These are phyloP conservation scores for Dictyostelium citrinum DNA, from an alignment of 78 protist species.

Conservation along the genomic window DNA sequence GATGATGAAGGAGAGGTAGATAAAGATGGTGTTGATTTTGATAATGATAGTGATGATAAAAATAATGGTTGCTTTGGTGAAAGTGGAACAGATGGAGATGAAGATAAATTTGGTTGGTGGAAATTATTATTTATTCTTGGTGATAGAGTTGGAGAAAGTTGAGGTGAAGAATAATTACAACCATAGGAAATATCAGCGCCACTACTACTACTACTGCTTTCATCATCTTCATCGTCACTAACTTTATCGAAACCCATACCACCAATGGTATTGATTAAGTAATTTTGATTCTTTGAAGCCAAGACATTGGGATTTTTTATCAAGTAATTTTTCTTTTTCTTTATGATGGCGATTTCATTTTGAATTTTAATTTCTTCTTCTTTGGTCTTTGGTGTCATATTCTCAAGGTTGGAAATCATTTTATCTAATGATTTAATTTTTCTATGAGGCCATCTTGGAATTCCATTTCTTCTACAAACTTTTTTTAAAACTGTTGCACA, in stretches of 20 bases:
- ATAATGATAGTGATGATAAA: not conserved
- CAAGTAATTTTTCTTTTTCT: constrained; percentile 48
- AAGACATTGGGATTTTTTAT: constrained; percentile 68
- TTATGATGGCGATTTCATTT: constrained; percentile 8
- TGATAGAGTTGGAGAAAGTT: not conserved
- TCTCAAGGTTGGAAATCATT: constrained; percentile 63
- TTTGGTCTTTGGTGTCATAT: constrained; percentile 10
- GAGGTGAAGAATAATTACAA: not conserved
- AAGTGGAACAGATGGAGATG: not conserved
- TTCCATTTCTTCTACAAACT: constrained; percentile 73
- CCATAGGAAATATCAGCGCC: not conserved
- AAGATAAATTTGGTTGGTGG: not conserved
- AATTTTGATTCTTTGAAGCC: not conserved
- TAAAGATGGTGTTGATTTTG: not conserved
- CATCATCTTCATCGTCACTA: not conserved
- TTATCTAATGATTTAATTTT: constrained; percentile 72
- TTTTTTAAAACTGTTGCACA: constrained; percentile 78
- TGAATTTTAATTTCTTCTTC: constrained; percentile 48
- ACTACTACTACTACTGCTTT: not conserved
- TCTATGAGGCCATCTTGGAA: constrained; percentile 82
- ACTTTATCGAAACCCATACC: not conserved
- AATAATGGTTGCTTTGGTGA: not conserved
- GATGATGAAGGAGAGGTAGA: not conserved
- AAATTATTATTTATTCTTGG: not conserved
- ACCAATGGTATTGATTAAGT: not conserved